Base-by-base conservation (phyloP, 805 yeast genomes). In the Candida piceae region DNA sequence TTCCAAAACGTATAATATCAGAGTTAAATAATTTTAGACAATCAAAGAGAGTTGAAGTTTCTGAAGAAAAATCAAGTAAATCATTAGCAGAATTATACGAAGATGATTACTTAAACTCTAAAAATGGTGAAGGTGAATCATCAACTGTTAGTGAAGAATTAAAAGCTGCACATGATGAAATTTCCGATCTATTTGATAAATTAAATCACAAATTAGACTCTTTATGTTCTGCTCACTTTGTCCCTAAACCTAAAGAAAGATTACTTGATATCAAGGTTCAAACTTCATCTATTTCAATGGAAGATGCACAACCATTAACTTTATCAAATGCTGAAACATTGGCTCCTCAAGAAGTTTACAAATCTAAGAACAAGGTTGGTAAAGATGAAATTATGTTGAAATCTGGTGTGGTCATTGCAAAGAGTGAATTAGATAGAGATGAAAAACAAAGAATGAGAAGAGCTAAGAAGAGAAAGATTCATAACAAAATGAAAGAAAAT, bases 261-360 rank as follows among this genome's bases (percentile, higher is more conserved):
- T 64, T 80, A 16, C 65, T 90, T 44, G 88, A 84, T 40, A 80
- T 93, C 54, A 86, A 83, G 57, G 86, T 88, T 26, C 83, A 89
- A 39, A 71, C 84, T 0, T 80, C 95, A 5, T 74, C 95, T 2
- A 81, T 93, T 34, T 55, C 81, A 2, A 85, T 90, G 95, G 98
- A 90, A 63, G 97, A 93, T 55, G 93, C 96, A 1, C 97, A 88
- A 64, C 98, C 98, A 34, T 69, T 86, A 40, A 80, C 88, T 25
- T 70, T 84, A 64, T 76, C 93, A 2, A 66, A 74, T 23, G 85
- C 80, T 16, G 67, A 80, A 11, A 75, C 84, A 33, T 70, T 93
- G 51, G 98, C 98, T 2, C 98, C 98, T 27, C 98, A 90, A 65
- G 98, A 90, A 63, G 70, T 93, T 7, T 93, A 81, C 62, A 76